Evolutionary conservation across 805 yeast species (phyloP), one percentile per base, ranked within the genome.

Genomic region (Candida manassasensis): DNA sequence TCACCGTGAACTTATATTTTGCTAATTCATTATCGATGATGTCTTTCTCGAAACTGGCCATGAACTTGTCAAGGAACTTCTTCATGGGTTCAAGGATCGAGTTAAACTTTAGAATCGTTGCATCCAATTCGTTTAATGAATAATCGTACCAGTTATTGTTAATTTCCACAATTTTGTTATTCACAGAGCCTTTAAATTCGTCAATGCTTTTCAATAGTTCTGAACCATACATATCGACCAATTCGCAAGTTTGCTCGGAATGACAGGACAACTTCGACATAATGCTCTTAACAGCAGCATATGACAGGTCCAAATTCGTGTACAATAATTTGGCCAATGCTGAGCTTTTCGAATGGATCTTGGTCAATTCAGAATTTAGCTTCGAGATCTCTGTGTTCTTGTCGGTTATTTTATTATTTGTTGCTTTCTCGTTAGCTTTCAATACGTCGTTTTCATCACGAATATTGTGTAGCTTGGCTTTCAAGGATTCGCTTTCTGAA

Each of bases 211-310:
- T 18, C 17, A 21, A 6, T 15, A 30, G 21, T 10, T 21, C 21
- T 13, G 33, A 30, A 21, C 14, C 21, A n/a, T 30, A 30, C 26
- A 21, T 19, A 21, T 30, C 33, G 7, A 30, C 33, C 17, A 30
- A 30, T 21, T 30, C 33, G n/a, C 33, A 5, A 6, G 33, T 19
- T 18, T 30, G 25, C 14, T 30, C 33, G 12, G 25, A 21, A 8
- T 30, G 33, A 11, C 26, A 19, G n/a, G 21, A 19, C 5, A 30
- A 8, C 14, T 30, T 30, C 10, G 14, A 19, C 17, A 30, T 19
- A 8, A 30, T 21, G 13, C 33, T 12, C 14, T 21, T 30, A 12
- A 30, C 26, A 6, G 26, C 13, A 12, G 17, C 9, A 12, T 30
- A 19, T n/a, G 33, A 30, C 14, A 21, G 33, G n/a, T 30, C 33